phyloP scores from a whole-genome alignment of 768 basidiomycete genomes.

The Mycena haematopus region DNA sequence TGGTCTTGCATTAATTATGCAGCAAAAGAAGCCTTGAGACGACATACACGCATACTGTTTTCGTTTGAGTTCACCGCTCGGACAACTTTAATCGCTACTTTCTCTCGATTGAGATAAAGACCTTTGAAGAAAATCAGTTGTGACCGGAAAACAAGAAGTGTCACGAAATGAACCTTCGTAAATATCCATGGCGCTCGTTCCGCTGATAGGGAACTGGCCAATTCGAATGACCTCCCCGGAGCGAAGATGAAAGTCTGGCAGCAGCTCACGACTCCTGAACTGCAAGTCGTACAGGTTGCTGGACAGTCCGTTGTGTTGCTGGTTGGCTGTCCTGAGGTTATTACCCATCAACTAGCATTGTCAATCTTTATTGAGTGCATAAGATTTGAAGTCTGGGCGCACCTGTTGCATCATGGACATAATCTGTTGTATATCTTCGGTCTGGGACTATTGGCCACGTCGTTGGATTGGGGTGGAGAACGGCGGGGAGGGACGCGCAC shows the following conservation, averaged over 20 bases:
- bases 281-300: constrained; percentile 60
- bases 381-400: neutral
- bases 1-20: constrained; percentile 30
- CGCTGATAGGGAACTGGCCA: constrained; percentile 56
- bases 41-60: constrained; percentile 48
- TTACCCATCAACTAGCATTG: constrained; percentile 41
- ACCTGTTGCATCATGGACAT: constrained; percentile 62
- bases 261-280: constrained; percentile 48
- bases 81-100: constrained; percentile 63
- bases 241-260: constrained; percentile 57
- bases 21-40: neutral
- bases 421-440: constrained; percentile 43
- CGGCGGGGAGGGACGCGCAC: neutral
- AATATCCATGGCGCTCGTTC: constrained; percentile 51
- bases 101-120: constrained; percentile 56
- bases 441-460: constrained; percentile 31
- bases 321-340: constrained; percentile 39
- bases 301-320: constrained; percentile 50
- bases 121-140: constrained; percentile 46
- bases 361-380: neutral
- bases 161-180: constrained; percentile 23
- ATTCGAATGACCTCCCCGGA: constrained; percentile 59
- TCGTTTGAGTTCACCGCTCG: constrained; percentile 58
- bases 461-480: neutral
- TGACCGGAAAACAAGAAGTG: neutral